A percentile compares a stretch with the other conserved stretches of the same genome.
Evolutionary conservation across 306 rosid species (phyloP).

Genomic region (Hippophae gyantsensis): DNA sequence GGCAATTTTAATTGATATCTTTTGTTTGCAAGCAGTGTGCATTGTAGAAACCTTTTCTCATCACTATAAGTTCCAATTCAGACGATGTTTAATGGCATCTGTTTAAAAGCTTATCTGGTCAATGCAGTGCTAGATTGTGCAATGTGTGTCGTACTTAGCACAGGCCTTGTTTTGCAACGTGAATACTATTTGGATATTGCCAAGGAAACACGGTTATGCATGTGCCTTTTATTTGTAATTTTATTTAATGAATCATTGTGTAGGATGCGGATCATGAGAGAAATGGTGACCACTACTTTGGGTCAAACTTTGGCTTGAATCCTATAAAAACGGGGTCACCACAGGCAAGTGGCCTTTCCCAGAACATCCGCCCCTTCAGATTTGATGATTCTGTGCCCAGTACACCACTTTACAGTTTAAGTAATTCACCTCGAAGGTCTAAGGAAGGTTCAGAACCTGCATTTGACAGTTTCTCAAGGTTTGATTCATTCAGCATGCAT

Average conservation of each 20-base stretch:
- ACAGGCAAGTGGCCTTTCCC: conserved; percentile 36
- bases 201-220: neutral
- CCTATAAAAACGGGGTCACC: conserved; percentile 70
- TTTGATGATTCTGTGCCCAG: conserved; percentile 95
- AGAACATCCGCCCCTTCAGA: conserved; percentile 50
- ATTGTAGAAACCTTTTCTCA: no score
- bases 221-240: neutral
- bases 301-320: conserved; percentile 65
- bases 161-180: neutral
- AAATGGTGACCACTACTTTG: conserved; percentile 49
- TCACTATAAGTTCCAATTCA: no score
- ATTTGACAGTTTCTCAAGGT: conserved; percentile 73
- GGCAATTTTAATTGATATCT: no score
- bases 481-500: conserved; percentile 62
- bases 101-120: no score
- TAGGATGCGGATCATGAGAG: conserved; percentile 57
- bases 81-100: no score
- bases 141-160: no score
- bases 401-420: conserved; percentile 73
- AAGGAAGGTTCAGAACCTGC: conserved; percentile 54
- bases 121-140: no score
- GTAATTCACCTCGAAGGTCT: conserved; percentile 52
- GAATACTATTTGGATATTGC: neutral
- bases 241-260: neutral
- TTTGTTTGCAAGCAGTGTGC: no score